Conservation (phyloP, 2,329 filamentous ascomycete species). For the Trichoderma asperellum region DNA sequence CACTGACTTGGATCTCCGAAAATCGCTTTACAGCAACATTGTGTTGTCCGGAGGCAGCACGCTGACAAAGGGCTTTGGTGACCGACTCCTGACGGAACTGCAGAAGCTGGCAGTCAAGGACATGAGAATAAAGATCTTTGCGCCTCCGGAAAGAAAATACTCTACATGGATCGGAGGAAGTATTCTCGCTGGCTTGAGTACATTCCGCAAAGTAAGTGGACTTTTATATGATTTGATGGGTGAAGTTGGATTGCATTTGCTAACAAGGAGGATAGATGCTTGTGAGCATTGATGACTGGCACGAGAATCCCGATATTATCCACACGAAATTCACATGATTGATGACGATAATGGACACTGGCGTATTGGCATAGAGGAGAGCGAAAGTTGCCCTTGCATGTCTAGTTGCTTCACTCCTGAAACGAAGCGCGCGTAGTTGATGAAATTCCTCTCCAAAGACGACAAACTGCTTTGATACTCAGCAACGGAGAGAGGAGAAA, state of each 20-base stretch:
- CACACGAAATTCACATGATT: conserved; percentile 91
- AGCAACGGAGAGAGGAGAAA: background rate
- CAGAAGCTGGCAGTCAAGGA: conserved; percentile 95
- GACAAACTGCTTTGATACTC: background rate
- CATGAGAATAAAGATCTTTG: conserved; percentile 99
- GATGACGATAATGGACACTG: conserved; percentile 14
- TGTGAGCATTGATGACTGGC: conserved; percentile 99
- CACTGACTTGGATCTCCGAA: conserved; percentile 93
- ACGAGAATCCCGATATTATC: conserved; percentile 98
- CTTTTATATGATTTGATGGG: background rate
- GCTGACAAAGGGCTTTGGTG: conserved; percentile 94
- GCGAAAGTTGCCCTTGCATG: conserved; percentile 24
- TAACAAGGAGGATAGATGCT: conserved; percentile 74
- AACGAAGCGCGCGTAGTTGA: conserved; percentile 11
- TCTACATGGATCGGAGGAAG: conserved; percentile 99
- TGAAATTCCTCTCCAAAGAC: background rate
- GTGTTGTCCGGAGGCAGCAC: conserved; percentile 96
- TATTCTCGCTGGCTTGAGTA: conserved; percentile 94
- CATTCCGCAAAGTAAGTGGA: conserved; percentile 85
- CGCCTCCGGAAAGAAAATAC: conserved; percentile 95
- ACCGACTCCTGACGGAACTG: conserved; percentile 87
- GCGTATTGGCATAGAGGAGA: conserved; percentile 21
- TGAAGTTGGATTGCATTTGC: background rate
- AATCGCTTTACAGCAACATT: conserved; percentile 93
- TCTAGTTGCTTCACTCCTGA: conserved; percentile 12